Evolutionary conservation across 495 filamentous ascomycete genomes (phyloP), one percentile per base, ranked within the genome.

Genomic region (Penicillium paradoxum): DNA sequence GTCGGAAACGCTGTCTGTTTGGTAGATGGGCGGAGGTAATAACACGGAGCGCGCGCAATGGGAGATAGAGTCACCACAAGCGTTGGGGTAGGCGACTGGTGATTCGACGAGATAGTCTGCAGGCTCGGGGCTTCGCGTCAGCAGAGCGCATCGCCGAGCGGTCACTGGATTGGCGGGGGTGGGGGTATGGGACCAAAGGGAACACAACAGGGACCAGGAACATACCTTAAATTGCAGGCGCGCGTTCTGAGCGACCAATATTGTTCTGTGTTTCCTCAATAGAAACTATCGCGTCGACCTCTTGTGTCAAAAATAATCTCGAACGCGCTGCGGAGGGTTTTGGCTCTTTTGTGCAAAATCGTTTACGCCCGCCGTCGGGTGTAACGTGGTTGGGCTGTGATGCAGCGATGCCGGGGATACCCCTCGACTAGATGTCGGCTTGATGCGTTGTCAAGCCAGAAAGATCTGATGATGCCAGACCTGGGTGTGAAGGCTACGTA

Each of bases 351-450:
- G 68, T 63, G 66, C 60, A 63, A 67, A 66, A 61, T 52, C 36
- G 49, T 70, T 62, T 58, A 73, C 60, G 59, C 62, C 60, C 63
- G 66, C 58, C 19, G 65, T 60, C 48, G 63, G 66, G 65, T 71
- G 71, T 72, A 74, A 75, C 72, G 71, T 75, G 73, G 72, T 77
- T 74, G 72, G 73, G 74, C 73, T 72, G 64, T 67, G 70, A 75
- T 75, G 74, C 74, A 77, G 74, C 60, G 53, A 63, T 54, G 55
- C 62, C 64, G 65, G 66, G 59, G 64, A 54, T 42, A 38, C 47
- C 58, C 59, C 63, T 69, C 69, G 63, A 66, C 59, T 59, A 54
- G 54, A 65, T 57, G 62, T 37, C 46, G 46, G 46, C 60, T 63
- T 66, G 72, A 77, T 77, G 74, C 69, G 74, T 75, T 77, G 74